Evolutionary conservation across 176 grass and related monocot species (phyloP).

Genomic region (Oryza coarctata): DNA sequence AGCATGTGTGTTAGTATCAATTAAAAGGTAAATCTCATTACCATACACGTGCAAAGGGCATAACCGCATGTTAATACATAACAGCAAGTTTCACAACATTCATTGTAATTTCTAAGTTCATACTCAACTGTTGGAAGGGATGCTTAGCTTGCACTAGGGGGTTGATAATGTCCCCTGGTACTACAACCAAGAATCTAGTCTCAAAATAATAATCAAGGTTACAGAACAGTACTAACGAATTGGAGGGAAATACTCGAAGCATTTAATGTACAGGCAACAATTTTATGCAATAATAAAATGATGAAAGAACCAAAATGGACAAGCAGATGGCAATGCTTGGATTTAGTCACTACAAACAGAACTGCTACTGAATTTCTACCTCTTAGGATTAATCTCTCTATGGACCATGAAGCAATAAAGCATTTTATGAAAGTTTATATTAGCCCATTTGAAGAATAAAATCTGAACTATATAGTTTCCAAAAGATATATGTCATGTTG

Average conservation of each 20-base stretch:
- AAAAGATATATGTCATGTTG: neutral
- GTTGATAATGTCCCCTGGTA: neutral
- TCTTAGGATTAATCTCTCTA: conserved; percentile 8
- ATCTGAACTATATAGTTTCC: neutral
- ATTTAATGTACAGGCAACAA: neutral
- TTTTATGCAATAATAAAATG: neutral
- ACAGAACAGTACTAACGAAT: conserved; percentile 3
- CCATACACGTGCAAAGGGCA: neutral
- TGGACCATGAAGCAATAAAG: neutral
- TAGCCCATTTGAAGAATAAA: neutral
- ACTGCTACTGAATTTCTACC: neutral
- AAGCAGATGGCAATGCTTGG: neutral
- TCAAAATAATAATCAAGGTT: neutral
- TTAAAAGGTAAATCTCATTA: neutral
- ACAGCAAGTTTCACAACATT: neutral
- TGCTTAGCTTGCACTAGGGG: neutral
- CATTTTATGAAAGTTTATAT: conserved; percentile 15
- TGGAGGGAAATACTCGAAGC: neutral
- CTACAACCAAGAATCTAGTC: neutral
- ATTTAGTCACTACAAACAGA: neutral
- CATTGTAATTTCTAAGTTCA: neutral
- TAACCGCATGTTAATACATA: neutral
- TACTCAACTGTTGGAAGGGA: neutral
- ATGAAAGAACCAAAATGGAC: neutral
- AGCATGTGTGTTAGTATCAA: neutral